Percentiles rank a stretch among this genome's conserved stretches.
These are phyloP conservation scores for Miamiensis avidus DNA, from an alignment of 169 alveolate species.

Conservation along the genomic window DNA sequence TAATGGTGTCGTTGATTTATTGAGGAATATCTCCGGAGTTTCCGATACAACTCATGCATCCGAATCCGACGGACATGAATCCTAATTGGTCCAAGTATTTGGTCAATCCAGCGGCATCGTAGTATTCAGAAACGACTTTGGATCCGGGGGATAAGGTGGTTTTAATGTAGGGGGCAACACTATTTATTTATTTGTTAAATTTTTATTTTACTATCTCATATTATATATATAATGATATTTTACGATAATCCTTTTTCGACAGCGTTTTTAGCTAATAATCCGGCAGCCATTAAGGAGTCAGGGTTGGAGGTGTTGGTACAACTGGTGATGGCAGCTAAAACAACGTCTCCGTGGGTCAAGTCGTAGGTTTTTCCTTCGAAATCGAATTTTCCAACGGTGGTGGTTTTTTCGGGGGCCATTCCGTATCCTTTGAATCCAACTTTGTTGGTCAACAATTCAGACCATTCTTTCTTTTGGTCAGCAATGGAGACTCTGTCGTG, in stretches of 20 bases:
- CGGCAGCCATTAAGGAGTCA: conserved; percentile 96
- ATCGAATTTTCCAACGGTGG: conserved; percentile 43
- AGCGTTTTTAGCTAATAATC: conserved; percentile 94
- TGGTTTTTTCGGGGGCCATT: conserved; percentile 39
- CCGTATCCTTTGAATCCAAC: conserved; percentile 71
- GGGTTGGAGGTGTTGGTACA: conserved; percentile 98
- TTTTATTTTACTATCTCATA: too few relatives aligned
- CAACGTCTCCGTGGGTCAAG: conserved; percentile 94
- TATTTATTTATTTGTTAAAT: not conserved
- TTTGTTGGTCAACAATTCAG: conserved; percentile 45
- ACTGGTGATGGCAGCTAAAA: conserved; percentile 95
- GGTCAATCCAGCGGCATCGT: conserved; percentile 72
- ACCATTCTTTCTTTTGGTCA: conserved; percentile 85
- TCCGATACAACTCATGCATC: conserved; percentile 99
- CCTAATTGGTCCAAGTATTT: conserved; percentile 91
- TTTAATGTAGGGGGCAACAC: conserved; percentile 91
- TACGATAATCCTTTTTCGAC: conserved; percentile 85
- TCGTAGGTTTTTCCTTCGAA: conserved; percentile 65
- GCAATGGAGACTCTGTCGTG: conserved; percentile 93
- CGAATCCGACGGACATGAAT: conserved; percentile 95
- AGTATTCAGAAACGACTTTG: conserved; percentile 40
- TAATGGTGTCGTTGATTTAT: conserved; percentile 88
- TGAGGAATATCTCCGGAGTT: conserved; percentile 94
- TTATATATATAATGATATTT: too few relatives aligned
- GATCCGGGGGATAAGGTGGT: conserved; percentile 96